Conservation (phyloP, 164 flowering plant species). For the Magnolia officinalis region DNA sequence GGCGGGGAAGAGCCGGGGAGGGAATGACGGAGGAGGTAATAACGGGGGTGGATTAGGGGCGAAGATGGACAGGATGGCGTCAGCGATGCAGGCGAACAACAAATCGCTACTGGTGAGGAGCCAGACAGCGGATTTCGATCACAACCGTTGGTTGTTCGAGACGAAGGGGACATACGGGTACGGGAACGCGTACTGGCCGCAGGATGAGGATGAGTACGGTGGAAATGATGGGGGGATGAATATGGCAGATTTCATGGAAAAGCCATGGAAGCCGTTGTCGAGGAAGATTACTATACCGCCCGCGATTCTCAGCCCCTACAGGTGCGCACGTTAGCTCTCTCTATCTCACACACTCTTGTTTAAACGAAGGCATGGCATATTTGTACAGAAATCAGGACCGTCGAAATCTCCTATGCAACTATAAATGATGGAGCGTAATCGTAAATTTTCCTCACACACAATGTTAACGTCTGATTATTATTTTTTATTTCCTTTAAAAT, state of each 20-base stretch:
- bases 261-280: constrained; percentile 87
- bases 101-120: constrained; percentile 63
- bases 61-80: constrained; percentile 49
- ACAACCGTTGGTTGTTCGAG: constrained; percentile 73
- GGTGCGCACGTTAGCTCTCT: constrained; percentile 31
- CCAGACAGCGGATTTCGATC: constrained; percentile 83
- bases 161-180: constrained; percentile 80
- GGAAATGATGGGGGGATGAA: constrained; percentile 24
- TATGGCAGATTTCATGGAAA: constrained; percentile 50
- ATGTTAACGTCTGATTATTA: too few species aligned
- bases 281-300: constrained; percentile 67
- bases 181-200: constrained; percentile 87
- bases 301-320: constrained; percentile 68
- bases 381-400: too few species aligned
- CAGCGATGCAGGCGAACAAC: constrained; percentile 49
- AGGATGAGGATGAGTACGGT: constrained; percentile 37
- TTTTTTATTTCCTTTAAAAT: too few species aligned
- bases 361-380: not conserved
- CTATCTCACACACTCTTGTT: too few species aligned
- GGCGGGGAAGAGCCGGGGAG: not conserved
- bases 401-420: too few species aligned
- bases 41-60: constrained; percentile 28
- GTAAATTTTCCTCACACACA: too few species aligned
- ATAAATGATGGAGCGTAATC: too few species aligned
- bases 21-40: not conserved